These are phyloP conservation scores for Chlorella sp. DNA, from an alignment of 139 green algal species.

Conservation along the genomic window DNA sequence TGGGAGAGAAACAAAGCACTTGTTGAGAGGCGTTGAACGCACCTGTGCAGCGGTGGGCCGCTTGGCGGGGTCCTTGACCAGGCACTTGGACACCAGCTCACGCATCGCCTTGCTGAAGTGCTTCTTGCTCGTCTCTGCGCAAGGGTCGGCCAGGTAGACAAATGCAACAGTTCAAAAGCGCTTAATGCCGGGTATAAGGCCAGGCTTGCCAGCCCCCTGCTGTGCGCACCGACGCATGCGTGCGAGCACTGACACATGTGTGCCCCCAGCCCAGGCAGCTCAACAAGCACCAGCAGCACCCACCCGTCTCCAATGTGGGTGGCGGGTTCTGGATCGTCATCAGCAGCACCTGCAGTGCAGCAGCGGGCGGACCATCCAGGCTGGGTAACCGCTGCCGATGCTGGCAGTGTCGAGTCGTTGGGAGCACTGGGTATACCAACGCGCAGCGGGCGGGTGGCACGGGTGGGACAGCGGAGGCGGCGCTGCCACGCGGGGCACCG, in stretches of 20 bases:
- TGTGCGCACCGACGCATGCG: not conserved
- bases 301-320: slow-evolving; percentile 78
- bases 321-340: slow-evolving; percentile 98
- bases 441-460: too few species aligned
- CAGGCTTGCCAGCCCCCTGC: not conserved
- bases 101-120: slow-evolving; percentile 76
- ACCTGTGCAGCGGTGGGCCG: slow-evolving; percentile 80
- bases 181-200: too few species aligned
- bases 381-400: too few species aligned
- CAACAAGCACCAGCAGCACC: not conserved
- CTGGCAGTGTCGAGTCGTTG: slow-evolving; percentile 28
- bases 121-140: not conserved
- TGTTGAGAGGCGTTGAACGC: too few species aligned
- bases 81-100: slow-evolving; percentile 93
- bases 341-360: slow-evolving; percentile 62
- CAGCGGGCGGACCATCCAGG: not conserved
- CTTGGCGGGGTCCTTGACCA: slow-evolving; percentile 94
- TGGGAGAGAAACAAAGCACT: too few species aligned
- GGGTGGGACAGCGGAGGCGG: too few species aligned
- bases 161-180: too few species aligned
- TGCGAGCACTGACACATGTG: too few species aligned
- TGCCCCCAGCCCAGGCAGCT: not conserved
- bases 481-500: too few species aligned
- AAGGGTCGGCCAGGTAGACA: too few species aligned
- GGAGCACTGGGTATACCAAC: too few species aligned